phyloP scores from a whole-genome alignment of 306 rosid species.

The Gastrolobium bilobum region DNA sequence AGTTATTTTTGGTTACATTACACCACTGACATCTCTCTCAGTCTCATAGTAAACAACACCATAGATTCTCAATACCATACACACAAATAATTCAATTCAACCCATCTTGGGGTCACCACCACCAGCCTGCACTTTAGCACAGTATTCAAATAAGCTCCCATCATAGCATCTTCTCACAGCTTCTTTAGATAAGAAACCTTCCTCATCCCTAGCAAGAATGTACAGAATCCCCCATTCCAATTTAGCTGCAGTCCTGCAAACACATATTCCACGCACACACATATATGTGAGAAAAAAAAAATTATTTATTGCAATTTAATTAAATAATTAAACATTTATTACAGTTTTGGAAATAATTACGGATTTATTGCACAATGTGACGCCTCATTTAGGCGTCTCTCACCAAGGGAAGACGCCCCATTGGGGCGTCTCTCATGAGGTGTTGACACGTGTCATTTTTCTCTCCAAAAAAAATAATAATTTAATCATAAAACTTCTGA shows the following conservation, averaged over 20 bases:
- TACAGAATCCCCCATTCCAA: constrained; percentile 76
- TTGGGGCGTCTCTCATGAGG: too few relatives aligned
- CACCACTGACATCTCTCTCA: background rate
- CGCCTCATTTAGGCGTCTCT: too few relatives aligned
- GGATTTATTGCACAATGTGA: too few relatives aligned
- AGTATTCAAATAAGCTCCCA: constrained; percentile 88
- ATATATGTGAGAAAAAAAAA: too few relatives aligned
- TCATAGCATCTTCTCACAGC: constrained; percentile 78
- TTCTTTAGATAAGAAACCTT: constrained; percentile 80
- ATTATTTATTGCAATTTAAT: too few relatives aligned
- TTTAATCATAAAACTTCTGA: too few relatives aligned
- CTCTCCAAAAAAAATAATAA: too few relatives aligned
- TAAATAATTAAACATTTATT: too few relatives aligned
- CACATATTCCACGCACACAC: too few relatives aligned
- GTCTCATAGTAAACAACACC: background rate
- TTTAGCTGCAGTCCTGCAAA: constrained; percentile 70
- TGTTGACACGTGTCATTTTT: too few relatives aligned
- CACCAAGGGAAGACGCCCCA: too few relatives aligned
- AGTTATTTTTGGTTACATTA: background rate
- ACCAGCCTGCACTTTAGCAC: constrained; percentile 64
- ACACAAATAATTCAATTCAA: constrained; percentile 31
- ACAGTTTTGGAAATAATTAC: too few relatives aligned
- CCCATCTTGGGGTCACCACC: constrained; percentile 54
- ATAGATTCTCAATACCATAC: background rate
- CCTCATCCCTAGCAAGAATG: constrained; percentile 79